A percentile compares a stretch with the other conserved stretches of the same genome.
phyloP scores from a whole-genome alignment of 2,329 filamentous ascomycete species.

The Colletotrichum sp. region DNA sequence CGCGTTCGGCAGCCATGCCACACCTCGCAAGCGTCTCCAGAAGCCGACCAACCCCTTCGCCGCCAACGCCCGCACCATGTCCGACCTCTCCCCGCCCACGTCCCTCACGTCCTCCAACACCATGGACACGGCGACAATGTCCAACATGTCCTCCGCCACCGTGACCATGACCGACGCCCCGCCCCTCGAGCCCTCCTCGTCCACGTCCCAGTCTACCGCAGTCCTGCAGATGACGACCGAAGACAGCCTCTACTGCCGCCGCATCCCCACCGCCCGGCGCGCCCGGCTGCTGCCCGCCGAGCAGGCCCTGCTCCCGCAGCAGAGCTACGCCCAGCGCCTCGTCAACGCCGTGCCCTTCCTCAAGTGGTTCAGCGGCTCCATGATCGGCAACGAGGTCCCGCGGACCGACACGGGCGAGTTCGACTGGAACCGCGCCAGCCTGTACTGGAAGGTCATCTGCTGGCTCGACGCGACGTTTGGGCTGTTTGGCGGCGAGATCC shows the following conservation, averaged over 20 bases:
- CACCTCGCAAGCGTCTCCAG: slow-evolving; percentile 27
- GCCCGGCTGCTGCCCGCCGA: slow-evolving; percentile 71
- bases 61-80: slow-evolving; percentile 35
- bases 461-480: slow-evolving; percentile 64
- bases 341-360: slow-evolving; percentile 71
- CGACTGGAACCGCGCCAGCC: slow-evolving; percentile 72
- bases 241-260: slow-evolving; percentile 58
- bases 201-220: neutral
- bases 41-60: slow-evolving; percentile 35
- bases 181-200: slow-evolving; percentile 11
- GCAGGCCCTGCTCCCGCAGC: slow-evolving; percentile 73
- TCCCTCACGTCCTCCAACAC: slow-evolving; percentile 61
- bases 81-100: slow-evolving; percentile 44
- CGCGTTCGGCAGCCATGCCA: slow-evolving; percentile 23
- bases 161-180: slow-evolving; percentile 47
- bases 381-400: slow-evolving; percentile 80
- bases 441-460: slow-evolving; percentile 73
- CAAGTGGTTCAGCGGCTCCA: slow-evolving; percentile 72
- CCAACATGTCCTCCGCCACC: slow-evolving; percentile 44
- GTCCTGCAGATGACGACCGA: slow-evolving; percentile 22
- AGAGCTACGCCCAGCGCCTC: slow-evolving; percentile 67
- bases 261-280: slow-evolving; percentile 70
- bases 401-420: slow-evolving; percentile 76
- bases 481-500: slow-evolving; percentile 64
- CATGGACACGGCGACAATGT: slow-evolving; percentile 61